Evolutionary conservation across 2,329 filamentous ascomycete genomes (phyloP).

Genomic region (Incumbomyces lentus): DNA sequence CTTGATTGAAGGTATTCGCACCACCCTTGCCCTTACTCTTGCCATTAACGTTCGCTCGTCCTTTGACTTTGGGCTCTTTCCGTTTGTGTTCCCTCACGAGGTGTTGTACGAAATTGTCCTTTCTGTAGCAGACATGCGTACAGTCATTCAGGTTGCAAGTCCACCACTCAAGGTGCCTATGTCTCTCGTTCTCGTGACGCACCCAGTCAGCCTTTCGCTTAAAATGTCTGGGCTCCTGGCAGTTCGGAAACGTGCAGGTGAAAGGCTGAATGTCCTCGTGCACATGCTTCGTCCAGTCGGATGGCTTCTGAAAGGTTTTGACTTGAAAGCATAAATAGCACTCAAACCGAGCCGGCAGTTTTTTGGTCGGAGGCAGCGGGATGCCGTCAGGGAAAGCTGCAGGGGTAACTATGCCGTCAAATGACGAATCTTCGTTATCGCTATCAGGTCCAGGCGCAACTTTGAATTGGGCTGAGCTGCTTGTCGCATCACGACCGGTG

Average conservation of each 20-base stretch:
- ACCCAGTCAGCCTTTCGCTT: slow-evolving; percentile 96
- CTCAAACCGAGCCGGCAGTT: slow-evolving; percentile 77
- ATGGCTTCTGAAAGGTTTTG: slow-evolving; percentile 81
- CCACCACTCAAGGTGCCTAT: slow-evolving; percentile 87
- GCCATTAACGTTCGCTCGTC: slow-evolving; percentile 56
- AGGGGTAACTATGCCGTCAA: slow-evolving; percentile 57
- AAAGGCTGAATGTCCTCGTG: slow-evolving; percentile 91
- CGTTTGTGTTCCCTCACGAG: slow-evolving; percentile 86
- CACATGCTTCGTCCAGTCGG: slow-evolving; percentile 94
- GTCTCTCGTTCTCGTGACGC: slow-evolving; percentile 82
- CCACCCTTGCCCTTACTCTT: slow-evolving; percentile 33
- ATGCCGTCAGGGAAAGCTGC: slow-evolving; percentile 74
- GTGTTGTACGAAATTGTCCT: slow-evolving; percentile 89
- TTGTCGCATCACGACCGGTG: slow-evolving; percentile 47
- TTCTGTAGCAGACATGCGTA: slow-evolving; percentile 69
- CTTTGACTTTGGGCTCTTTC: slow-evolving; percentile 67
- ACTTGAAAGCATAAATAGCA: slow-evolving; percentile 77
- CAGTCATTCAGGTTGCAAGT: slow-evolving; percentile 73
- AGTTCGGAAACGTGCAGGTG: slow-evolving; percentile 78
- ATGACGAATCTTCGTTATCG: slow-evolving; percentile 57
- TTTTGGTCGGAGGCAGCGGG: slow-evolving; percentile 65
- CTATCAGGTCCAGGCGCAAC: slow-evolving; percentile 45
- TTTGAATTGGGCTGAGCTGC: slow-evolving; percentile 44
- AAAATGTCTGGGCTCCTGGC: slow-evolving; percentile 78
- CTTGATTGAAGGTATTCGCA: slow-evolving; percentile 24